Percentiles rank a stretch among this genome's conserved stretches.
Conservation (phyloP, 202 grass and related monocot genomes). For the Setaria italica region DNA sequence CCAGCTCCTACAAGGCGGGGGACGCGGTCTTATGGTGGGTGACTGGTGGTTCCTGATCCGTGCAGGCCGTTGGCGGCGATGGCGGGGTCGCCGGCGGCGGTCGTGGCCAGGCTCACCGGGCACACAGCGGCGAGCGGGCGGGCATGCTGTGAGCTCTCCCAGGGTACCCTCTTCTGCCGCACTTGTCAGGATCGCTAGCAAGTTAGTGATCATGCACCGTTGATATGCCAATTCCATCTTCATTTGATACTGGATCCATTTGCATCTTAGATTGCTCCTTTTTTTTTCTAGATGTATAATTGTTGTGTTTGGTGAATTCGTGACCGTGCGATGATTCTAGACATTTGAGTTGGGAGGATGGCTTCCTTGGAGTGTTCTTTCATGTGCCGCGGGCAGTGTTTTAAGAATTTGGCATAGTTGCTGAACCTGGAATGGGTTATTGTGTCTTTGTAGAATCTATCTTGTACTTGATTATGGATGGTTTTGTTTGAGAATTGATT, state of each 20-base stretch:
- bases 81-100: slow-evolving; percentile 52
- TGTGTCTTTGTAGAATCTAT: background rate
- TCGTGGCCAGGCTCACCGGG: slow-evolving; percentile 62
- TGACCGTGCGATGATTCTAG: background rate
- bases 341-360: background rate
- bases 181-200: slow-evolving; percentile 99
- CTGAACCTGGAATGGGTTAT: background rate
- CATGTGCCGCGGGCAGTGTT: background rate
- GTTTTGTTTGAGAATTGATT: background rate
- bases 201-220: slow-evolving; percentile 62
- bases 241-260: background rate
- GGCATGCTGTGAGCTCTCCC: slow-evolving; percentile 91
- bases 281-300: background rate
- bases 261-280: slow-evolving; percentile 6
- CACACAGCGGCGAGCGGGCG: slow-evolving; percentile 68
- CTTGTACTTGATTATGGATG: background rate
- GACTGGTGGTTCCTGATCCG: background rate
- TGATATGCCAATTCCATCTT: slow-evolving; percentile 15
- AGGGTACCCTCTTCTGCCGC: slow-evolving; percentile 96
- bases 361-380: background rate
- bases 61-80: slow-evolving; percentile 71
- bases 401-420: background rate
- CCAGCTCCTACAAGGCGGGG: background rate
- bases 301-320: background rate
- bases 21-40: background rate